Base-by-base conservation (phyloP, 202 grass and related monocot genomes). In the Schoenoplectus tabernaemontani region DNA sequence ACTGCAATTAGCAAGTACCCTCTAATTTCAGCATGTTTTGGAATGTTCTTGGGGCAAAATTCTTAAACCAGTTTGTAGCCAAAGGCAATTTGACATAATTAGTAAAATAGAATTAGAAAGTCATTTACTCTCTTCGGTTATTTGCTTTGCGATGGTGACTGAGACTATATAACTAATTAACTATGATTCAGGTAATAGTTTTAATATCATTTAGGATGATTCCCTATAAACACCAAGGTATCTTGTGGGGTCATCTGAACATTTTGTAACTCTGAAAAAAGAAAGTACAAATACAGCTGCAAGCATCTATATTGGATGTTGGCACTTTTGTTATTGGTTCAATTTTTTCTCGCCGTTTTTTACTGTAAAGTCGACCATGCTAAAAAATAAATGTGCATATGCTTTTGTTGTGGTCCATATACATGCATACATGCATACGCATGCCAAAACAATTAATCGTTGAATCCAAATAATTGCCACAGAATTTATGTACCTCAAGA, bases 401-500 rank as follows among this genome's bases (percentile, higher is more conserved):
- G 28, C 9, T 56, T 37, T 56, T 54, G 6, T 36, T 54, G 70
- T 56, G 44, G 44, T 47, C 67, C 68, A 32, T 26, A 34, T 6
- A 7, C 23, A 8, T 16, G 42, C 9, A 74, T 28, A 53, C 24
- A 33, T 53, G 17, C n/a, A 53, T 5, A 47, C 70, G 32, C 44
- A 51, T 73, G 42, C 2, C 9, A 50, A n/a, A n/a, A n/a, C n/a
- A 28, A 66, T 66, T 36, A 50, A 19, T 66, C 16, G 34, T 22
- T 22, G 63, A 41, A 0, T 44, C 7, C 65, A 22, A 26, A 69
- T 23, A 69, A 43, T 69, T 69, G 4, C 17, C 39, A 75, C 53
- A 34, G 13, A 75, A 75, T 34, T 30, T 7, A 32, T 9, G 26
- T 83, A 84, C 86, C 82, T 91, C 78, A 2, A 97, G 37, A 83